A percentile compares a stretch with the other conserved stretches of the same genome.
Conservation (phyloP, 768 basidiomycete genomes). For the Lactifluus rugatus region DNA sequence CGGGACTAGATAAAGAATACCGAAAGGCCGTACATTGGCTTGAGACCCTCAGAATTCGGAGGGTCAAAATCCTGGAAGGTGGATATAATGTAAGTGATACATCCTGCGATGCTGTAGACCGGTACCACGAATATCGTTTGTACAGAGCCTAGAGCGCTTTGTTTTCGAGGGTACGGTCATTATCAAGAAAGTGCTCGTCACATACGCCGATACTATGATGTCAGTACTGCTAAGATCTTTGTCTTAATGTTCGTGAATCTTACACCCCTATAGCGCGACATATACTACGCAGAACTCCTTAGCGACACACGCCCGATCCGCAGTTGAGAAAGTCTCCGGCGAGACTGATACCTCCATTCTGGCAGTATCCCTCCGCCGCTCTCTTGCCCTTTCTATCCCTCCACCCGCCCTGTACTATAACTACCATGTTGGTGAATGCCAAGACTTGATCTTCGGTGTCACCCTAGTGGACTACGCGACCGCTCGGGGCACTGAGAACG, state of each 20-base stretch:
- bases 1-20: slow-evolving; percentile 70
- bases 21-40: slow-evolving; percentile 83
- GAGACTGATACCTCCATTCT: slow-evolving; percentile 58
- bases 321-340: slow-evolving; percentile 59
- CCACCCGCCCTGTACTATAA: slow-evolving; percentile 69
- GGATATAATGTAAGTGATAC: slow-evolving; percentile 57
- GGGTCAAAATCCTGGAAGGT: slow-evolving; percentile 72
- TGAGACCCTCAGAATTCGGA: slow-evolving; percentile 77
- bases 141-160: slow-evolving; percentile 73
- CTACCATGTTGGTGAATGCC: slow-evolving; percentile 73
- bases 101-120: background rate
- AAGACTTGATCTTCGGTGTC: slow-evolving; percentile 84
- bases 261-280: slow-evolving; percentile 51
- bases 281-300: slow-evolving; percentile 66
- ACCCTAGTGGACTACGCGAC: slow-evolving; percentile 84
- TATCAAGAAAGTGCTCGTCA: slow-evolving; percentile 54
- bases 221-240: slow-evolving; percentile 27
- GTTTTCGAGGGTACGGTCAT: slow-evolving; percentile 58
- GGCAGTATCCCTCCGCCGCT: slow-evolving; percentile 46
- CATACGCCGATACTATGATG: slow-evolving; percentile 77
- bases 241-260: background rate
- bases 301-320: slow-evolving; percentile 49
- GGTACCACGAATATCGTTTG: background rate
- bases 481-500: slow-evolving; percentile 59
- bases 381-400: slow-evolving; percentile 55